Evolutionary conservation across 345 rosid species (phyloP).

Genomic region (Isatis tinctoria): DNA sequence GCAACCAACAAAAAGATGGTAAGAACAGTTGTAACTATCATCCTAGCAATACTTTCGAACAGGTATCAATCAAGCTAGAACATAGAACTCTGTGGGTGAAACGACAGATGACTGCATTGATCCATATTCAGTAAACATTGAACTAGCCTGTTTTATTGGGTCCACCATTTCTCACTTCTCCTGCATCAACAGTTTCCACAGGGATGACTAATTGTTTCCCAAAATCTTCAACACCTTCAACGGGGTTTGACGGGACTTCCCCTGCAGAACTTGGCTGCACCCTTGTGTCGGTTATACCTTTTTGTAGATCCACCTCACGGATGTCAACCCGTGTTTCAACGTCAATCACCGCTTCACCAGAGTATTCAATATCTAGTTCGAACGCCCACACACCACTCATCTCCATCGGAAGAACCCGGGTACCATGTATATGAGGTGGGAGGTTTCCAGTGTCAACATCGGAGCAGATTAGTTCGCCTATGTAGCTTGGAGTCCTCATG

Average conservation of each 20-base stretch:
- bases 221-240: slow-evolving; percentile 58
- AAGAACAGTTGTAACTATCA: neutral
- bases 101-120: slow-evolving; percentile 42
- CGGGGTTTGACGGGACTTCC: slow-evolving; percentile 49
- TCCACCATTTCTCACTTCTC: slow-evolving; percentile 41
- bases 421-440: slow-evolving; percentile 81
- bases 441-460: slow-evolving; percentile 58
- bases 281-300: slow-evolving; percentile 43
- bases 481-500: slow-evolving; percentile 87
- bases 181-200: slow-evolving; percentile 41
- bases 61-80: neutral
- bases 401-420: slow-evolving; percentile 72
- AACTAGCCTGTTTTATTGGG: slow-evolving; percentile 51
- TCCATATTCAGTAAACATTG: slow-evolving; percentile 27
- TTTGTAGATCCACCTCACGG: slow-evolving; percentile 54
- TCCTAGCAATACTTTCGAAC: neutral
- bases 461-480: slow-evolving; percentile 75
- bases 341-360: slow-evolving; percentile 62
- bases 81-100: neutral
- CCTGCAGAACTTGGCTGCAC: slow-evolving; percentile 43
- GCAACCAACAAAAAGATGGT: slow-evolving; percentile 7
- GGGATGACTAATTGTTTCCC: slow-evolving; percentile 61
- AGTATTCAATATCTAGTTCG: slow-evolving; percentile 85
- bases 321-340: slow-evolving; percentile 84
- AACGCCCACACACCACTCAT: slow-evolving; percentile 89